Evolutionary conservation across 2,329 filamentous ascomycete genomes (phyloP), one percentile per base, ranked within the genome.

Genomic region (Aspergillus puulaauensis): DNA sequence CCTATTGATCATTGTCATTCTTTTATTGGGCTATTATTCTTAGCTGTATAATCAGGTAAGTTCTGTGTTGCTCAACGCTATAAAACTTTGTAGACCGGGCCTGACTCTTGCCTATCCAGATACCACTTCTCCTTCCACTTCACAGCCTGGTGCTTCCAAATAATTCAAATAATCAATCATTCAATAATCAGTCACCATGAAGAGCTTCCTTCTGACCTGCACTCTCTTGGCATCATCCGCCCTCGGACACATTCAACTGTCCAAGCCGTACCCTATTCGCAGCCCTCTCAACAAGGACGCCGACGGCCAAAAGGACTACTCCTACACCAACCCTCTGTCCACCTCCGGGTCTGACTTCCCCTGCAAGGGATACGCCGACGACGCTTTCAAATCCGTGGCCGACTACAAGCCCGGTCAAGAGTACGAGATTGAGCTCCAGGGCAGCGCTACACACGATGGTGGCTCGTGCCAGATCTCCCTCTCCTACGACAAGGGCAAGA

Each of bases 391-490:
- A 17, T 73, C 84, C 4, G 83, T 86, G 19, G 84, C 83, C 37
- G 84, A 80, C 23, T 93, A 88, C 73, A 70, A 76, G 4, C 82
- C 86, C 6, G 90, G 90, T 35, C 73, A 80, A 56, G 74, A 77
- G 27, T 86, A 90, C 74, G 83, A 83, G 63, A 80, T 92, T 74
- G 83, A 81, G 58, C 77, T 93, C 54, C 76, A 75, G 58, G 90
- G 89, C 37, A 82, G 82, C 51, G 85, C 86, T 46, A 74, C 73
- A 52, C 89, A 91, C 76, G 78, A 80, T 39, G 90, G 90, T 40
- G 90, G 90, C 41, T 90, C 86, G 9, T 93, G 90, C 76, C 90
- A 95, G 76, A 79, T 90, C 47, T 85, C 87, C 3, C 79, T 93
- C 27, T 90, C 87, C 33, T 90, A 88, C 74, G 89, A 93, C 76